Conservation (phyloP, 306 rosid species). For the Corylus heterophylla region DNA sequence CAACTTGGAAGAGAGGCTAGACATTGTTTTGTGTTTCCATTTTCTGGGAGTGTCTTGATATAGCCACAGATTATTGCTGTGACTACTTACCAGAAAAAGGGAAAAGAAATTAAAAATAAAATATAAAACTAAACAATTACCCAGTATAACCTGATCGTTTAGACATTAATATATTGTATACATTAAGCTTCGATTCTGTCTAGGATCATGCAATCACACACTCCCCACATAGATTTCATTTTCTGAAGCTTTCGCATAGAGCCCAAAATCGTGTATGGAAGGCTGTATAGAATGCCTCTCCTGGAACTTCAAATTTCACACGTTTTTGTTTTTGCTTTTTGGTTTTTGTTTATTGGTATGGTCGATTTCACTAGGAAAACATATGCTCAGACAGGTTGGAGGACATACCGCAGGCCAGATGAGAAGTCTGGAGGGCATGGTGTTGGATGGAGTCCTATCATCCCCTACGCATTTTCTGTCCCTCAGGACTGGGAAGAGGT, state of each 20-base stretch:
- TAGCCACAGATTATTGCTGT: too few species aligned
- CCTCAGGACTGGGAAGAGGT: constrained; percentile 98
- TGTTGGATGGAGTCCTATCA: constrained; percentile 99
- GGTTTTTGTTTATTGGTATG: constrained; percentile 23
- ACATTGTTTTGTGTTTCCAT: too few species aligned
- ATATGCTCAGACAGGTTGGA: constrained; percentile 98
- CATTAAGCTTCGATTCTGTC: neutral
- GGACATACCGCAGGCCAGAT: constrained; percentile 97
- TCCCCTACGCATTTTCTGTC: constrained; percentile 79
- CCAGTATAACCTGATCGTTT: neutral
- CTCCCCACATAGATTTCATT: neutral
- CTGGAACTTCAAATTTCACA: neutral
- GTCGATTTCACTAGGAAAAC: constrained; percentile 34
- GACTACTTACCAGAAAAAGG: neutral
- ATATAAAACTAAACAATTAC: neutral
- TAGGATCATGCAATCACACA: neutral
- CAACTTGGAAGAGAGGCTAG: too few species aligned
- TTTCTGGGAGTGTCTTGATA: too few species aligned
- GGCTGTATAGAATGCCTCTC: neutral
- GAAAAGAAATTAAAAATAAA: neutral
- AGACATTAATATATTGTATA: neutral
- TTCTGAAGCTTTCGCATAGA: neutral
- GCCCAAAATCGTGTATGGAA: too few species aligned
- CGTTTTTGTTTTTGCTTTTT: neutral
- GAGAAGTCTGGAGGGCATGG: constrained; percentile 99